These are phyloP conservation scores for Urtica urens DNA, from an alignment of 306 rosid species.

Conservation along the genomic window DNA sequence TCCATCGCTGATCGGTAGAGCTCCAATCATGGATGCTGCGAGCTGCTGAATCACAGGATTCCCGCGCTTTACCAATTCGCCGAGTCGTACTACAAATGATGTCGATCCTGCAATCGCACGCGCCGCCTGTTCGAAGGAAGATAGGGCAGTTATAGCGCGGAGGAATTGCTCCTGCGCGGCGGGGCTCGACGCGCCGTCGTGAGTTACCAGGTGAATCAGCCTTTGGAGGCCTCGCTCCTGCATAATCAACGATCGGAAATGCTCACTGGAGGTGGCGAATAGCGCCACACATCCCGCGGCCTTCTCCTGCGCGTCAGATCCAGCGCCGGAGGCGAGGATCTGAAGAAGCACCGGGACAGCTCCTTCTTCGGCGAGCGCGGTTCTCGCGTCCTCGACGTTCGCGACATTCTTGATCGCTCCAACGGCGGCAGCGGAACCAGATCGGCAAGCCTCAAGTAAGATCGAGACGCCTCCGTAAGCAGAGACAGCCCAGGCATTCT, in stretches of 20 bases:
- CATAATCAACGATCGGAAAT: conserved; percentile 30
- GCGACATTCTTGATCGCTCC: conserved; percentile 39
- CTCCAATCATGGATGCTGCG: conserved; percentile 28
- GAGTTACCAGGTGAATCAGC: conserved; percentile 36
- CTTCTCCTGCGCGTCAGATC: conserved; percentile 31
- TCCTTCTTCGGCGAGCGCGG: conserved; percentile 37
- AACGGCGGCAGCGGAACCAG: conserved; percentile 26
- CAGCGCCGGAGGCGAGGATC: conserved; percentile 26
- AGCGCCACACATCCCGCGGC: conserved; percentile 26
- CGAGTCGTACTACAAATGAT: conserved; percentile 25
- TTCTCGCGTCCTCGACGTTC: conserved; percentile 29
- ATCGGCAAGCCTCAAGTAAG: conserved; percentile 38
- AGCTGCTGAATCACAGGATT: conserved; percentile 30
- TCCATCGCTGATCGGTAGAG: conserved; percentile 33
- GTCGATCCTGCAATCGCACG: conserved; percentile 34
- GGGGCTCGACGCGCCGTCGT: conserved; percentile 26
- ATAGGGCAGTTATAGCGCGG: conserved; percentile 28
- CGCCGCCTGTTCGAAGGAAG: conserved; percentile 27
- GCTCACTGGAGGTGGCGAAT: conserved; percentile 38
- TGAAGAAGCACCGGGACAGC: conserved; percentile 35
- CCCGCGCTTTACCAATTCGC: conserved; percentile 38
- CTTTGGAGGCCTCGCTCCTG: conserved; percentile 38
- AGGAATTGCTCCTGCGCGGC: conserved; percentile 29
- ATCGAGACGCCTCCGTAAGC: conserved; percentile 43
- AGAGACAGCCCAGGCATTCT: conserved; percentile 46